Percentiles rank a stretch among this genome's conserved stretches.
phyloP scores from a whole-genome alignment of 2,329 filamentous ascomycete genomes.

The Sphaerulina musiva region DNA sequence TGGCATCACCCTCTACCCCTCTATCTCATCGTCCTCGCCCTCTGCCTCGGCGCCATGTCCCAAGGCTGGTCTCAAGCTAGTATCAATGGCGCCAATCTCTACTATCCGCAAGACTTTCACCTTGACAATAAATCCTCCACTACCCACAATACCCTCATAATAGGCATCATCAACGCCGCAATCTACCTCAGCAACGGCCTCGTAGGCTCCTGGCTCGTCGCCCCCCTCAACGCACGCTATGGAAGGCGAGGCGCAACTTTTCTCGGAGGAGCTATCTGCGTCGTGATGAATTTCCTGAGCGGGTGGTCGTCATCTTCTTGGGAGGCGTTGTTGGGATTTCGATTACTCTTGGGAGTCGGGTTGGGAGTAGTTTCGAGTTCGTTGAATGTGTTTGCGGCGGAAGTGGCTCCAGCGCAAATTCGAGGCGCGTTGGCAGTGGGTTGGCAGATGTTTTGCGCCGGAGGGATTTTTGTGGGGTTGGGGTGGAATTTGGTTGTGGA shows the following conservation, averaged over 20 bases:
- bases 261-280: constrained; percentile 63
- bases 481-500: constrained; percentile 48
- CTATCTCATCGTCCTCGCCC: constrained; percentile 39
- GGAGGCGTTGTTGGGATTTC: constrained; percentile 61
- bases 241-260: constrained; percentile 70
- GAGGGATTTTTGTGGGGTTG: constrained; percentile 59
- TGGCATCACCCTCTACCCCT: constrained; percentile 24
- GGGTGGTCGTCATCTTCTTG: constrained; percentile 65
- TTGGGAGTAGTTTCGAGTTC: constrained; percentile 38
- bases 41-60: constrained; percentile 8
- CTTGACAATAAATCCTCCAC: constrained; percentile 17
- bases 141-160: constrained; percentile 15
- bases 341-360: constrained; percentile 61
- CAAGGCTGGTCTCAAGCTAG: constrained; percentile 31
- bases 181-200: background rate
- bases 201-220: constrained; percentile 63
- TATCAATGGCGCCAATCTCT: constrained; percentile 25
- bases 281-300: constrained; percentile 52
- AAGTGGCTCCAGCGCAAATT: constrained; percentile 46
- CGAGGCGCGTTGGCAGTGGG: constrained; percentile 29
- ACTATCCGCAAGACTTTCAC: constrained; percentile 23
- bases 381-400: constrained; percentile 37
- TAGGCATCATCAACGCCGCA: constrained; percentile 39
- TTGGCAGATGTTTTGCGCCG: constrained; percentile 43
- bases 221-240: constrained; percentile 62